A percentile compares a stretch with the other conserved stretches of the same genome.
Evolutionary conservation across 2,329 filamentous ascomycete species (phyloP).

Genomic region (Calonectria fujianensis): DNA sequence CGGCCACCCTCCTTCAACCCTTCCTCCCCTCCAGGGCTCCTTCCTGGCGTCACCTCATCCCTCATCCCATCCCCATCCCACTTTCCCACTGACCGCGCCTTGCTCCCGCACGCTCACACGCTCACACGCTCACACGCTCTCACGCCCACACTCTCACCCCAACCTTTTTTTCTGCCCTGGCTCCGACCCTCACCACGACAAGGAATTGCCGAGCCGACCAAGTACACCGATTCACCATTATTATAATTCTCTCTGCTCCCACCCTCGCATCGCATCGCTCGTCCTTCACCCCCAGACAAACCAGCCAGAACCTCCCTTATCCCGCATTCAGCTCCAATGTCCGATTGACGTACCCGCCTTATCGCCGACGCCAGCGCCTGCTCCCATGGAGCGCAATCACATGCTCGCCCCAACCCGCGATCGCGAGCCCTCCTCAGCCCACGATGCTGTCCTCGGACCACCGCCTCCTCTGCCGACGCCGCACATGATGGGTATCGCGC

Average conservation of each 20-base stretch:
- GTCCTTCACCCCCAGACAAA: constrained; percentile 29
- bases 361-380: constrained; percentile 53
- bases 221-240: neutral
- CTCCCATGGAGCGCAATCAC: constrained; percentile 67
- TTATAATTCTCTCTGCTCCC: constrained; percentile 8
- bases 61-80: constrained; percentile 35
- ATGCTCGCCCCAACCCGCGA: constrained; percentile 61
- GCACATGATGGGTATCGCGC: constrained; percentile 51
- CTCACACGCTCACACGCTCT: constrained; percentile 4
- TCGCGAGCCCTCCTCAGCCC: constrained; percentile 50
- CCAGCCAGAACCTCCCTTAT: constrained; percentile 11
- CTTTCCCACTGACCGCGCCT: constrained; percentile 38
- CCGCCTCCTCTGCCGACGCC: constrained; percentile 53
- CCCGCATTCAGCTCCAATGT: constrained; percentile 49
- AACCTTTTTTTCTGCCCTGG: constrained; percentile 25
- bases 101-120: constrained; percentile 38
- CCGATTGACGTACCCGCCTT: constrained; percentile 54
- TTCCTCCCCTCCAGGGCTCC: constrained; percentile 32
- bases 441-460: constrained; percentile 54
- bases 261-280: neutral
- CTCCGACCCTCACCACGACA: constrained; percentile 33
- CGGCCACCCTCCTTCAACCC: constrained; percentile 29
- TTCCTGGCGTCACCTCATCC: constrained; percentile 38
- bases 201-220: constrained; percentile 24
- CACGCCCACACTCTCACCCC: constrained; percentile 23